phyloP scores from a whole-genome alignment of 1,284 basidiomycete species.

The Austroboletus rostrupii region DNA sequence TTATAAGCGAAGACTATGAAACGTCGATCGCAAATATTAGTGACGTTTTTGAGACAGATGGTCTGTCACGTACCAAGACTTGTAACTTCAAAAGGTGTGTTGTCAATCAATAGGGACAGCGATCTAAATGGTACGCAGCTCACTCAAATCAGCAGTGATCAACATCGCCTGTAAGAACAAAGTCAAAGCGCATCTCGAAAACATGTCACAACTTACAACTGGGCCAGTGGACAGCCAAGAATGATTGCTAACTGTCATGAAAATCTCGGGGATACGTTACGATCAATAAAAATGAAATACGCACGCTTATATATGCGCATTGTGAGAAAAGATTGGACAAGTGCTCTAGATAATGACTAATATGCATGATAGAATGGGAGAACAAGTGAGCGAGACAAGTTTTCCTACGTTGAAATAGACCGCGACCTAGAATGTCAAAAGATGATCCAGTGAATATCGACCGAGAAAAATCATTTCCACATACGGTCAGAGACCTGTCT shows the following conservation, averaged over 20 bases:
- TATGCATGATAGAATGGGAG: neutral
- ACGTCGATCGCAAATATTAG: neutral
- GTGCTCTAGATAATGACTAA: slow-evolving; percentile 31
- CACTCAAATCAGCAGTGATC: slow-evolving; percentile 50
- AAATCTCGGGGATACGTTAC: neutral
- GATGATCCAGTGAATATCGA: neutral
- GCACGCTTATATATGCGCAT: slow-evolving; percentile 27
- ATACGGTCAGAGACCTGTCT: slow-evolving; percentile 44
- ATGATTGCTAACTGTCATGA: slow-evolving; percentile 25
- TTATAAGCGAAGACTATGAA: slow-evolving; percentile 38
- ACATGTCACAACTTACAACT: slow-evolving; percentile 7
- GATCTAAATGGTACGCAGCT: slow-evolving; percentile 10
- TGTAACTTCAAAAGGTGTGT: slow-evolving; percentile 5
- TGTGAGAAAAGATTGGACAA: slow-evolving; percentile 34
- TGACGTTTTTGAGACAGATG: neutral
- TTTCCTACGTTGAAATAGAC: slow-evolving; percentile 32
- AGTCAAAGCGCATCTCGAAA: neutral
- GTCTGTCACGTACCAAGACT: slow-evolving; percentile 17
- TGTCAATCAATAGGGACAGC: slow-evolving; percentile 1
- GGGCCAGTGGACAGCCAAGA: slow-evolving; percentile 6
- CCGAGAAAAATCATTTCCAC: slow-evolving; percentile 11
- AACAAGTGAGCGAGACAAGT: neutral
- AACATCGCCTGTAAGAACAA: slow-evolving; percentile 23
- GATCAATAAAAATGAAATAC: neutral
- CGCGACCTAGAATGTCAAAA: slow-evolving; percentile 24